Evolutionary conservation across 495 filamentous ascomycete species (phyloP), one percentile per base, ranked within the genome.

Genomic region (Talaromyces stipitatus): DNA sequence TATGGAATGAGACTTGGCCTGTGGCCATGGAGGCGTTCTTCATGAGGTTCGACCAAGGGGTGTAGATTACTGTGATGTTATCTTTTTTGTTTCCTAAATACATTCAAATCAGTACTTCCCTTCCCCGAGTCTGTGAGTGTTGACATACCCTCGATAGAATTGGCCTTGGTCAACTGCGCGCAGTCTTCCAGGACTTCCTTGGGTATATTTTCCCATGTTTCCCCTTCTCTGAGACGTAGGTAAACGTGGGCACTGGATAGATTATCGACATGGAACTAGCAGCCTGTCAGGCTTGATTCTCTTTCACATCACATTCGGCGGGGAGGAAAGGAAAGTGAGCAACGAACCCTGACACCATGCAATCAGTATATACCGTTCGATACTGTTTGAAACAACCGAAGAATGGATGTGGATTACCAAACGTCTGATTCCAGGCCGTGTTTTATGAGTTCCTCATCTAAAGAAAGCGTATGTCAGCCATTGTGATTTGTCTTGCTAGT

Each of bases 201-300:
- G 2, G 88, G 83, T 56, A 98, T 89, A 32, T 80, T 74, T 16
- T 96, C 91, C 94, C 92, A 98, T 47, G 81, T 79, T 64, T 95
- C 82, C 45, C 87, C 89, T 41, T 92, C 86, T 16, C 78, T 81
- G 30, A 97, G 78, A 10, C 94, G 87, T 18, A 97, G 78, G 71
- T 98, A 98, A 61, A 97, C 89, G 72, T 98, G 94, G 12, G 94
- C 94, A 68, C 89, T 94, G 54, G 92, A 96, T 10, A 98, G 80
- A 61, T 98, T 97, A 78, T 98, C 94, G 65, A 87, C 94, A 77
- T 98, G 94, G 74, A 98, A 98, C 90, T 92, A 61, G 26, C 12
- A 29, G 54, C 16, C 43, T 38, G 57, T 58, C 54, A 51, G 38
- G 23, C 33, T 6, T 29, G 16, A 10, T n/a, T 26, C 43, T 47